These are phyloP conservation scores for Rhodotorula paludigena DNA, from an alignment of 768 basidiomycete species.

Conservation along the genomic window DNA sequence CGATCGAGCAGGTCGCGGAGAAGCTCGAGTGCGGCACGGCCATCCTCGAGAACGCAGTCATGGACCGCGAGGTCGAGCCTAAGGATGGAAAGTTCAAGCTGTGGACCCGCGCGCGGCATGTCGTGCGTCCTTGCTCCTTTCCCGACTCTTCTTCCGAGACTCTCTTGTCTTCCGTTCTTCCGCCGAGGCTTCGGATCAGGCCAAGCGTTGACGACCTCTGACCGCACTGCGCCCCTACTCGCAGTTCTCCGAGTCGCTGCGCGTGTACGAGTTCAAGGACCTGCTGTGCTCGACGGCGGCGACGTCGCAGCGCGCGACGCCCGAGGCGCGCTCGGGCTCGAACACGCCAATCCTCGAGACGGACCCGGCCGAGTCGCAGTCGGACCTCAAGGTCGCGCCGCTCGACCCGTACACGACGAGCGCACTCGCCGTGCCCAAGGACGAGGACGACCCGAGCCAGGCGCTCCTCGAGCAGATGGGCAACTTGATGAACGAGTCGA, in stretches of 20 bases:
- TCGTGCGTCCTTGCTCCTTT: slow-evolving; percentile 44
- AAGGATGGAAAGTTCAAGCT: slow-evolving; percentile 58
- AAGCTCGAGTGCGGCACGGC: slow-evolving; percentile 54
- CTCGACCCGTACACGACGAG: slow-evolving; percentile 12
- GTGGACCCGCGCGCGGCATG: slow-evolving; percentile 75
- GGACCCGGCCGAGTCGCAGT: not conserved
- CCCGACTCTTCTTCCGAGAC: not conserved
- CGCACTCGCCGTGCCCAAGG: slow-evolving; percentile 4
- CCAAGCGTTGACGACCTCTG: no score
- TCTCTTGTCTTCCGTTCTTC: no score
- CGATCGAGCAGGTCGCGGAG: slow-evolving; percentile 46
- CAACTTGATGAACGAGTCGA: slow-evolving; percentile 70
- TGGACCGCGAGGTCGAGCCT: slow-evolving; percentile 55
- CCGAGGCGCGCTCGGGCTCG: slow-evolving; percentile 7
- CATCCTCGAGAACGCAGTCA: slow-evolving; percentile 50
- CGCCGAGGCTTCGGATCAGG: no score
- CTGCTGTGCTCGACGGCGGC: slow-evolving; percentile 51
- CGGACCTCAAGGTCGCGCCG: slow-evolving; percentile 17
- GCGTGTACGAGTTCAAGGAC: slow-evolving; percentile 71
- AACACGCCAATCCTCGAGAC: slow-evolving; percentile 19
- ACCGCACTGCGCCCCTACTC: not conserved
- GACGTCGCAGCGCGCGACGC: slow-evolving; percentile 29
- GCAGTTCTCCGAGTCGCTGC: slow-evolving; percentile 64
- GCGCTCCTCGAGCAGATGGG: slow-evolving; percentile 53
- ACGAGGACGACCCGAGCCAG: slow-evolving; percentile 3